These are phyloP conservation scores for Aegilops bicornis DNA, from an alignment of 176 grass and related monocot species.

Conservation along the genomic window DNA sequence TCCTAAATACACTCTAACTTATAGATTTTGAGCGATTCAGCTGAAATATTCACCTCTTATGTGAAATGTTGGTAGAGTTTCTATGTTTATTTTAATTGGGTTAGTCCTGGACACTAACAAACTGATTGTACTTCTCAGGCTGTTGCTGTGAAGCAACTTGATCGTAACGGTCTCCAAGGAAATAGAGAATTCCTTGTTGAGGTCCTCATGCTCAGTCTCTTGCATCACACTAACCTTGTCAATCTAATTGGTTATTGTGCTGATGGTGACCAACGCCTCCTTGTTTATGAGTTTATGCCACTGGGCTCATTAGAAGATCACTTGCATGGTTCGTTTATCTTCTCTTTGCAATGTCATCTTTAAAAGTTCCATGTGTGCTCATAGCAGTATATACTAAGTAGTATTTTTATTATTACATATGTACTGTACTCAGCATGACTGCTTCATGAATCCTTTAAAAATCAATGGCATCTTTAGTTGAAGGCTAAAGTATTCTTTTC, in stretches of 20 bases:
- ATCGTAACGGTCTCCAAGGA: conserved; percentile 87
- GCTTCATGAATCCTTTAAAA: not conserved
- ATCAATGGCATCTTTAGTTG: not conserved
- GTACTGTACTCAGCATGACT: conserved; percentile 17
- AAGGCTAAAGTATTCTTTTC: conserved; percentile 1
- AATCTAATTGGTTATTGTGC: conserved; percentile 92
- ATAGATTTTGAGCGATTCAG: not conserved
- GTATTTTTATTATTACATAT: not conserved
- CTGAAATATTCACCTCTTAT: conserved; percentile 15
- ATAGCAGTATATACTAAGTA: conserved; percentile 5
- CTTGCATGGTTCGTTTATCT: conserved; percentile 73
- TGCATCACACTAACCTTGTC: conserved; percentile 87
- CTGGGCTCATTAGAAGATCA: conserved; percentile 94
- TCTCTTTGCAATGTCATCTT: conserved; percentile 30
- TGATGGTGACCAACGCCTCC: conserved; percentile 87
- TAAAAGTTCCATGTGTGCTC: conserved; percentile 10
- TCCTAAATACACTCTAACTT: not conserved
- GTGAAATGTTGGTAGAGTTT: conserved; percentile 25
- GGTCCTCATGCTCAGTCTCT: conserved; percentile 89
- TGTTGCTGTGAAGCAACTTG: conserved; percentile 92
- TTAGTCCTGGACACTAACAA: conserved; percentile 25
- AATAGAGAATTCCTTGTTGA: conserved; percentile 93
- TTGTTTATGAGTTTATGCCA: conserved; percentile 95
- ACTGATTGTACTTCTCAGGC: conserved; percentile 43
- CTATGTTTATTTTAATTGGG: not conserved